Evolutionary conservation across 1,284 basidiomycete species (phyloP).

Genomic region (Heliocybe sulcata): DNA sequence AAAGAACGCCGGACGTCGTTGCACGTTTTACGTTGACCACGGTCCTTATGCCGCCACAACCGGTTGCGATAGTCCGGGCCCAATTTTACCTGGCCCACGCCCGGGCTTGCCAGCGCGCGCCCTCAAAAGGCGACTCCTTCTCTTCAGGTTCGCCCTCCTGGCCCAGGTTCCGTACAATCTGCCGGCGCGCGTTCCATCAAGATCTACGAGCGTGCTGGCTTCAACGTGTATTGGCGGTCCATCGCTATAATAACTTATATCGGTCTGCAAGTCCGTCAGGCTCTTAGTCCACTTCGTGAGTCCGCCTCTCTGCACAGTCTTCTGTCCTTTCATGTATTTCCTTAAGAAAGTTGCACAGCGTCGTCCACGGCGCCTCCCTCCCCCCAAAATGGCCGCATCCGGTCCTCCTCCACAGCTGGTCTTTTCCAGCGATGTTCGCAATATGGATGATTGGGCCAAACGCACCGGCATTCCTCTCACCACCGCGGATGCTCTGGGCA

Average conservation of each 20-base stretch:
- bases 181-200: not conserved
- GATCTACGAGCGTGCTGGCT: not conserved
- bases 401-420: conserved; percentile 44
- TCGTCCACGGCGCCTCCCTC: not conserved
- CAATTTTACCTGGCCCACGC: conserved; percentile 31
- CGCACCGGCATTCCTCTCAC: conserved; percentile 73
- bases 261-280: not conserved
- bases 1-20: conserved; percentile 38
- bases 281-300: not conserved
- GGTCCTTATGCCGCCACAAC: conserved; percentile 34
- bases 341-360: not conserved
- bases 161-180: not conserved
- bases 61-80: conserved; percentile 41
- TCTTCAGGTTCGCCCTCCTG: conserved; percentile 17
- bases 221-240: not conserved
- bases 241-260: not conserved
- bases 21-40: conserved; percentile 50
- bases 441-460: conserved; percentile 75
- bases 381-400: not conserved
- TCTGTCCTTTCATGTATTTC: not conserved
- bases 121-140: conserved; percentile 22
- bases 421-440: conserved; percentile 68
- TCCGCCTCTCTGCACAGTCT: not conserved
- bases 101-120: conserved; percentile 28
- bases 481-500: conserved; percentile 70